Evolutionary conservation across 805 yeast species (phyloP), one percentile per base, ranked within the genome.

Genomic region (Nakazawaea laoshanensis): DNA sequence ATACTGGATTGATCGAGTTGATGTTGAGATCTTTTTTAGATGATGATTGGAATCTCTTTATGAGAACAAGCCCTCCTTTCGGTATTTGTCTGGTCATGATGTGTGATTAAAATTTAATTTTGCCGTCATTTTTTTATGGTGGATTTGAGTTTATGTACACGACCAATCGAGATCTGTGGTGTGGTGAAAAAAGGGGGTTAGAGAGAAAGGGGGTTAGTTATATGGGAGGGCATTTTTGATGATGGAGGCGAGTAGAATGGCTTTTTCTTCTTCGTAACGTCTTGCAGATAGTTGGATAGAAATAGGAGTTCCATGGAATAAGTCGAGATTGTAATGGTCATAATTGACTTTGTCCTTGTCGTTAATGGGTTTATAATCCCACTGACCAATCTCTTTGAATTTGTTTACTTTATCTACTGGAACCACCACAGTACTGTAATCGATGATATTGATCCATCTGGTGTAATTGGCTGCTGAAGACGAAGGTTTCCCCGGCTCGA

Each of bases 221-320:
- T 25, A 31, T 24, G 8, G 19, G 5, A 31, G 24, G 13, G 22
- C 18, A 12, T 30, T 25, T 12, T 26, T 24, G 11, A 52, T 43
- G n/a, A 44, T 40, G 34, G 52, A 47, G 32, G 59, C 52, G 40
- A 67, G 45, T 5, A 53, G 61, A 19, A 74, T 47, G 4, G 66
- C 65, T 45, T 70, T 67, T 45, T 77, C 85, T 45, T 77, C 85
- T 39, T 74, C 67, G 35, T 65, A 67, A 37, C 75, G 59, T 35
- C 67, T 59, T 17, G 77, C 66, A 12, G 73, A 64, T 16, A 77
- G 41, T 46, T 77, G 85, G 6, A 75, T 41, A 3, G 66, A 59
- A 3, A 76, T 72, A 0, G 82, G 79, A 44, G 70, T 72, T 3
- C 70, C 72, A 37, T 62, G 57, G 33, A 52, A 55, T 27, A 60